A percentile compares a stretch with the other conserved stretches of the same genome.
Conservation (phyloP, 805 yeast genomes). For the Wickerhamiella shivajii region DNA sequence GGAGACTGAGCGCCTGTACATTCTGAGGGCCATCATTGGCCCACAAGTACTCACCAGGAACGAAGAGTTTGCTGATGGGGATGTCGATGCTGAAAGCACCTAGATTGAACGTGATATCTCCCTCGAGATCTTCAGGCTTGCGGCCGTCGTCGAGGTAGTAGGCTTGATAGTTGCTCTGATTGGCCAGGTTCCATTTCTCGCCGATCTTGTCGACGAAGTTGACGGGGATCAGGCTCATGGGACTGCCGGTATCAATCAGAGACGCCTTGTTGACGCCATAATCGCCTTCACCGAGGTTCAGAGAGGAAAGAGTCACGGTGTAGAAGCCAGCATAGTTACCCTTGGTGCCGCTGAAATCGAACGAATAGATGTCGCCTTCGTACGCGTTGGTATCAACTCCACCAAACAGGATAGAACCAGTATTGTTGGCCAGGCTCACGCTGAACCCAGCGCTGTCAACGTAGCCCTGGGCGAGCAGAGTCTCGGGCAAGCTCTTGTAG, state of each 20-base stretch:
- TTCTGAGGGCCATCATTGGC: conserved; percentile 21
- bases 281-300: conserved; percentile 14
- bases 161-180: conserved; percentile 17
- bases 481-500: conserved; percentile 17
- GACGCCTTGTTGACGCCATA: conserved; percentile 15
- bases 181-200: conserved; percentile 16
- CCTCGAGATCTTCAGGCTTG: conserved; percentile 8
- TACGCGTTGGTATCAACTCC: conserved; percentile 19
- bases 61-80: conserved; percentile 18
- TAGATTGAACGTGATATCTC: conserved; percentile 17
- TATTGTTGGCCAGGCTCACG: conserved; percentile 14
- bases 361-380: conserved; percentile 20
- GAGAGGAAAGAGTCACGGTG: conserved; percentile 14
- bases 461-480: conserved; percentile 15
- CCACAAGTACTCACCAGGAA: conserved; percentile 25
- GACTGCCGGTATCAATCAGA: conserved; percentile 24
- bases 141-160: conserved; percentile 16
- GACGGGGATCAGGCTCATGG: conserved; percentile 21
- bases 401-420: conserved; percentile 23
- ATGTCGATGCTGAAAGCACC: conserved; percentile 19
- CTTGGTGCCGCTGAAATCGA: conserved; percentile 10
- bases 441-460: conserved; percentile 18
- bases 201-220: conserved; percentile 21
- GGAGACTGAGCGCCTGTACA: conserved; percentile 20
- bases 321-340: conserved; percentile 10